Conservation (phyloP, 345 rosid genomes). For the Kernera saxatilis region DNA sequence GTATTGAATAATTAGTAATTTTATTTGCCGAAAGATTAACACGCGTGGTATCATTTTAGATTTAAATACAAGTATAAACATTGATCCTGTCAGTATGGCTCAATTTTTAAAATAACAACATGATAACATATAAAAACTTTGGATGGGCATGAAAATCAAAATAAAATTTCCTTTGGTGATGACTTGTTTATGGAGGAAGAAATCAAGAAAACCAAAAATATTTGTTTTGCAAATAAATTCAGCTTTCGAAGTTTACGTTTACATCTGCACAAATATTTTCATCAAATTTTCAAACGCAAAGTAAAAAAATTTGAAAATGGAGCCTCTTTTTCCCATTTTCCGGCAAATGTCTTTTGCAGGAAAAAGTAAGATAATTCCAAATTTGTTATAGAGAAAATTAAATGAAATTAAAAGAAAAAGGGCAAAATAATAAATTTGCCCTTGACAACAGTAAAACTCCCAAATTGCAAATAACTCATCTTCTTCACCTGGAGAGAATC, state of each 20-base stretch:
- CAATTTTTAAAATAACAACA: neutral
- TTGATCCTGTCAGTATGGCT: neutral
- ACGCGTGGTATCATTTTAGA: slow-evolving; percentile 4
- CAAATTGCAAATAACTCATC: slow-evolving; percentile 32
- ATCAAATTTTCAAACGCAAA: neutral
- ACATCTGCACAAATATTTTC: neutral
- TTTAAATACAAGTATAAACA: neutral
- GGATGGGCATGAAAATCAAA: neutral
- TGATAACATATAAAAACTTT: neutral
- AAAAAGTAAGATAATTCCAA: slow-evolving; percentile 4
- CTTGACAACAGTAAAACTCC: slow-evolving; percentile 14
- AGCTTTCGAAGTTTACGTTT: neutral
- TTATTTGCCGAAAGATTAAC: slow-evolving; percentile 18
- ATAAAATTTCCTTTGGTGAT: neutral
- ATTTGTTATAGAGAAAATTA: neutral
- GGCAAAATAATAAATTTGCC: slow-evolving; percentile 16
- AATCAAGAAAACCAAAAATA: neutral
- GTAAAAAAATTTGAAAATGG: neutral
- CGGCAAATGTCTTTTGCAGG: neutral
- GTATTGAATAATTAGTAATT: neutral
- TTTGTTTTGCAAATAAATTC: neutral
- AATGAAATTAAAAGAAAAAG: neutral
- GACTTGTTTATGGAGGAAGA: neutral
- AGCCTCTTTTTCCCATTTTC: neutral
- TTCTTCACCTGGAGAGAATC: slow-evolving; percentile 27